Evolutionary conservation across 306 rosid species (phyloP), one percentile per base, ranked within the genome.

Genomic region (Castanea sativa): DNA sequence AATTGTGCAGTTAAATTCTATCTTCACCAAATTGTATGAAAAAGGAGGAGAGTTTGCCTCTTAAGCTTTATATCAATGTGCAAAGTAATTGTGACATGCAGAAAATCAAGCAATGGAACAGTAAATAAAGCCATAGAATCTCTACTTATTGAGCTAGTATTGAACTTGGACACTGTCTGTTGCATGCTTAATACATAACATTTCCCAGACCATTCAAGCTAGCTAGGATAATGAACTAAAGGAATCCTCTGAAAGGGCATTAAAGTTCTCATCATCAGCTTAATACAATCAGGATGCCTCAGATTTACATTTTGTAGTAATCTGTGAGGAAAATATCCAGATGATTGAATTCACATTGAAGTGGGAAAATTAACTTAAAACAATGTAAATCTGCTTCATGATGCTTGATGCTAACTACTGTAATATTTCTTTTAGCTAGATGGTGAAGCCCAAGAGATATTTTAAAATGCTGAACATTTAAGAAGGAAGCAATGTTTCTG

Each of bases 401-500:
- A 67, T 67, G 11, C 52, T 67, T 33, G 72, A 67, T 15, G 4
- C 25, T 33, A 11, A 11, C 52, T 9, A 64, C 45, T 7, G 3
- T 19, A 19, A 33, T 35, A 35, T 19, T 67, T 8, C 30, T 59
- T 75, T 56, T 49, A 78, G 72, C 79, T 3, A 83, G 7, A 23
- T 55, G 30, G 19, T 30, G 57, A 74, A 51, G 74, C 56, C 55
- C 58, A 76, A 45, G 38, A 23, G 51, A 80, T 38, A 38, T 71
- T 77, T 81, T 20, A 79, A 79, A 76, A 52, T 83, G 79, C 35
- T 73, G 5, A 9, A 19, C 60, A 29, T 25, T 41, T 58, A 67
- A 78, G 74, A 57, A 71, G 29, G 29, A 20, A 81, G 78, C 51
- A 60, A 20, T 25, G 15, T 79, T 76, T 51, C 74, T 20, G 20